Conservation (phyloP, 2,329 filamentous ascomycete species). For the Pseudogymnoascus sp. region DNA sequence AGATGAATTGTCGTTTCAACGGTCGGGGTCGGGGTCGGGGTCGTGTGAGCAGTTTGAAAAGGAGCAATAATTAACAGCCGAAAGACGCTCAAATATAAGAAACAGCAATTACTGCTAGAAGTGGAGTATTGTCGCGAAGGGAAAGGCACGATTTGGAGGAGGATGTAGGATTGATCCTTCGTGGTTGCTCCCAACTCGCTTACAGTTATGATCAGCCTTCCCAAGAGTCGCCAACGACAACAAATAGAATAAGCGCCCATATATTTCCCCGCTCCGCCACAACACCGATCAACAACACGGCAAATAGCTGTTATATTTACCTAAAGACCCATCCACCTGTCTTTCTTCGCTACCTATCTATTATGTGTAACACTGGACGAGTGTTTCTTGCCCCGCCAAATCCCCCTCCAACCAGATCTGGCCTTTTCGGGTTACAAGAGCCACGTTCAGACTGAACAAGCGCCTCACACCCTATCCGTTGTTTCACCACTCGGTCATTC, state of each 20-base stretch:
- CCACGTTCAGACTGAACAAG: constrained; percentile 1
- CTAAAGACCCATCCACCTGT: neutral
- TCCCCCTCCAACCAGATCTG: neutral
- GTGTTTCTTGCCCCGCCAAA: neutral
- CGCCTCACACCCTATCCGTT: constrained; percentile 3
- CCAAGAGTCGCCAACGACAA: neutral
- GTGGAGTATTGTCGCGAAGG: neutral
- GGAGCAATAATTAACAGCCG: neutral
- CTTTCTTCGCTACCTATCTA: neutral
- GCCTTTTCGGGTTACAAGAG: neutral
- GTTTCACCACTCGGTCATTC: constrained; percentile 1
- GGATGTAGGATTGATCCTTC: neutral
- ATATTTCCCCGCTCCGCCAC: constrained; percentile 1
- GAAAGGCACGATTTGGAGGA: neutral
- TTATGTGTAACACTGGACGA: neutral
- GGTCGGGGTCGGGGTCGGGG: neutral
- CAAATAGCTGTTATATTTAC: neutral
- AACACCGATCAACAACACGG: neutral
- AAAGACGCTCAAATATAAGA: neutral
- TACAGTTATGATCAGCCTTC: neutral
- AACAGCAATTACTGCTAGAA: neutral
- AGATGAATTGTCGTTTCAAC: neutral
- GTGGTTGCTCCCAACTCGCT: neutral
- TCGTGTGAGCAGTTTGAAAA: neutral
- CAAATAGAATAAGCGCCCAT: neutral